phyloP scores from a whole-genome alignment of 176 grass and related monocot species.

The Elaeis guineensis region DNA sequence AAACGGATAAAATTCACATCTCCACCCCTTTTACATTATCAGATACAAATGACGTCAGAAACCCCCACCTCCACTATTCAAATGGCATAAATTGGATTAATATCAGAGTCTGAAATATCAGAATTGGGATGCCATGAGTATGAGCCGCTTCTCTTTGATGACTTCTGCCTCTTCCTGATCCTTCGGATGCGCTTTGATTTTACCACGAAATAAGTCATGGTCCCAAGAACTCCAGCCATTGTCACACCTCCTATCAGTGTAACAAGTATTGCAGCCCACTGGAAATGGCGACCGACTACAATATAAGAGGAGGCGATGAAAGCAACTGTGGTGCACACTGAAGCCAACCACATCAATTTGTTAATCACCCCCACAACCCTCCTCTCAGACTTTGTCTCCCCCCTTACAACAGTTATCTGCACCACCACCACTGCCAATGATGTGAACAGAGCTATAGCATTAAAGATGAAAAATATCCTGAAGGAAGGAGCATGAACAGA shows the following conservation, averaged over 20 bases:
- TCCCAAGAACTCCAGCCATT: constrained; percentile 84
- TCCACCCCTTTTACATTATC: too few relatives aligned
- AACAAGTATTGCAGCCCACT: constrained; percentile 87
- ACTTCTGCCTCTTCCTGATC: constrained; percentile 79
- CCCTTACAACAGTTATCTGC: constrained; percentile 92
- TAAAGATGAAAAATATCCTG: constrained; percentile 93
- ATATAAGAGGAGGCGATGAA: constrained; percentile 90
- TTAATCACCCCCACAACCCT: constrained; percentile 89
- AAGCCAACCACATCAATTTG: constrained; percentile 96
- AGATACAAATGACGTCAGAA: too few relatives aligned
- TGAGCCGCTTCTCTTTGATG: constrained; percentile 74
- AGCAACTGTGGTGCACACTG: constrained; percentile 88
- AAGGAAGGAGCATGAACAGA: constrained; percentile 49
- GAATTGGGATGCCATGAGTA: constrained; percentile 76
- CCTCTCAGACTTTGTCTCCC: constrained; percentile 89
- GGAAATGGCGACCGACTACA: constrained; percentile 61
- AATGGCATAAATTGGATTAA: constrained; percentile 85
- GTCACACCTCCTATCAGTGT: constrained; percentile 69
- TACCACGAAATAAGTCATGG: constrained; percentile 94
- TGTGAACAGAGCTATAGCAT: constrained; percentile 79
- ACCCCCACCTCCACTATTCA: constrained; percentile 23
- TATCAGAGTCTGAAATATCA: constrained; percentile 70
- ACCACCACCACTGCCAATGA: constrained; percentile 91
- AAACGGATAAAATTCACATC: too few relatives aligned
- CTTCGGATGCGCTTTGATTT: constrained; percentile 71